Conservation (phyloP, 139 green algal genomes). For the Tetradesmus obliquus region DNA sequence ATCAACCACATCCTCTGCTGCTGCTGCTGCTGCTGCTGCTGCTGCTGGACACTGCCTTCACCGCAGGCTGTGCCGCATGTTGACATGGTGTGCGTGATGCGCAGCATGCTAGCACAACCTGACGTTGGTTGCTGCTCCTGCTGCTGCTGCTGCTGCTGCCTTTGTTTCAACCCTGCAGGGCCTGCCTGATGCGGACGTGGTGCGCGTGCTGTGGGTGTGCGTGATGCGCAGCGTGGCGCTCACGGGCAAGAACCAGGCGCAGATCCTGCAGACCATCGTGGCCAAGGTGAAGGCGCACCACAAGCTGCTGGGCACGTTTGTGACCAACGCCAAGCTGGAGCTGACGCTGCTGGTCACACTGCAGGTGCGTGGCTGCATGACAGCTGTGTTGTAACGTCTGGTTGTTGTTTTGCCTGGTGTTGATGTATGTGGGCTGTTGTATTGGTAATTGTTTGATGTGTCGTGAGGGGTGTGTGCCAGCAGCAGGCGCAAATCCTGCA, state of each 20-base stretch:
- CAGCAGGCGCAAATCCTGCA: constrained; percentile 92
- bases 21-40: too few relatives aligned
- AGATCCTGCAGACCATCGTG: constrained; percentile 79
- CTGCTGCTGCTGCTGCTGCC: neutral
- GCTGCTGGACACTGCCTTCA: too few relatives aligned
- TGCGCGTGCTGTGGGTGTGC: constrained; percentile 80
- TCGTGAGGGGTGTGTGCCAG: constrained; percentile 50
- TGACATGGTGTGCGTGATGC: too few relatives aligned
- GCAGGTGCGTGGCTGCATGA: too few relatives aligned
- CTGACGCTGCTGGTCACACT: constrained; percentile 83
- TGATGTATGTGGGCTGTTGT: neutral
- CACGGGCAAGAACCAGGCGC: constrained; percentile 93
- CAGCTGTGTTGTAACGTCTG: too few relatives aligned
- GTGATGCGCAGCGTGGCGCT: constrained; percentile 84
- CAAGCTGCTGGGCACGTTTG: constrained; percentile 81
- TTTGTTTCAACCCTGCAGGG: constrained; percentile 17
- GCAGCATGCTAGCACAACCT: too few relatives aligned
- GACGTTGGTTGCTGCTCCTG: too few relatives aligned
- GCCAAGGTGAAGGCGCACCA: constrained; percentile 83
- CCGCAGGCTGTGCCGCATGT: too few relatives aligned
- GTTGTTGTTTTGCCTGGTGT: too few relatives aligned
- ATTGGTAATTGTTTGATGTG: neutral
- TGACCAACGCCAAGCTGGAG: constrained; percentile 82
- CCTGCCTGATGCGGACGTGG: constrained; percentile 68
- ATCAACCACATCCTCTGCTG: too few relatives aligned